Evolutionary conservation across 371 early-diverging fungal genomes (phyloP).

Genomic region (Synchytrium microbalum): DNA sequence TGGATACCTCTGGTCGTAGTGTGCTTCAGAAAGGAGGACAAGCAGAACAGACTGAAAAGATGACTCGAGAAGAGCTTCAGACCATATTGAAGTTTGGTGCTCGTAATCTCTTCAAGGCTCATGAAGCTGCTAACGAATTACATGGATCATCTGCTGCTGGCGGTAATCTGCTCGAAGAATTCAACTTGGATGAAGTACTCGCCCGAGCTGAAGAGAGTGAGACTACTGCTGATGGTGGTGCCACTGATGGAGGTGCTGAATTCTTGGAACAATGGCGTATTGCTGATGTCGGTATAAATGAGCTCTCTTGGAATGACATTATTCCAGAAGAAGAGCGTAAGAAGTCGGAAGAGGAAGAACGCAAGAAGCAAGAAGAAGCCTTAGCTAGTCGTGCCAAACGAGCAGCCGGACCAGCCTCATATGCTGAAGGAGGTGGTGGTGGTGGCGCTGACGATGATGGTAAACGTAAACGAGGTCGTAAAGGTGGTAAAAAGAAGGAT

Average conservation of each 20-base stretch:
- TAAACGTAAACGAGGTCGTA: background rate
- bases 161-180: constrained; percentile 67
- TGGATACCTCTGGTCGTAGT: constrained; percentile 90
- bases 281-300: constrained; percentile 71
- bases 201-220: constrained; percentile 89
- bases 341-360: constrained; percentile 55
- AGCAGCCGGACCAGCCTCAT: constrained; percentile 25
- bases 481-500: constrained; percentile 16
- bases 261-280: constrained; percentile 91
- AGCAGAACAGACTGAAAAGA: constrained; percentile 24
- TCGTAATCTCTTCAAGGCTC: constrained; percentile 85
- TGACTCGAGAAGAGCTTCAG: constrained; percentile 75
- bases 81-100: constrained; percentile 97
- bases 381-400: constrained; percentile 35
- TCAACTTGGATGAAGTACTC: constrained; percentile 92
- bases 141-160: constrained; percentile 8
- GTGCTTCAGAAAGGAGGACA: constrained; percentile 48
- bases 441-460: background rate
- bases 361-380: constrained; percentile 29
- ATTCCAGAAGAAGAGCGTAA: constrained; percentile 82
- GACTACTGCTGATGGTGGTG: constrained; percentile 56
- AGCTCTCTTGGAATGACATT: constrained; percentile 90
- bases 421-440: constrained; percentile 7
- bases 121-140: constrained; percentile 20
- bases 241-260: constrained; percentile 69